Base-by-base conservation (phyloP, 805 yeast genomes). In the Spathaspora girioi region DNA sequence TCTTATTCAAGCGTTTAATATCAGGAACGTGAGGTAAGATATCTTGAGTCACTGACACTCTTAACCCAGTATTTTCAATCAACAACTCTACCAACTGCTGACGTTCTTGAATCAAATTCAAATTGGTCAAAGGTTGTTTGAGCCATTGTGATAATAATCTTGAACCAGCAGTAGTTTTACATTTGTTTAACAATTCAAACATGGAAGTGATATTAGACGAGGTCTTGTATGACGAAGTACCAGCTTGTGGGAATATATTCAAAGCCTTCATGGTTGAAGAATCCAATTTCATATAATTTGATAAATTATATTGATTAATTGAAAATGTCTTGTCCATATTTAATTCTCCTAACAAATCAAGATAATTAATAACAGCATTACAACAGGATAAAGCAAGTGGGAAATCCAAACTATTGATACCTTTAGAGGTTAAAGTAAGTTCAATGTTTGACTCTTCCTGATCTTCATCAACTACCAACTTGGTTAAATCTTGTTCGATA, bases 141-240 rank as follows among this genome's bases (percentile, higher is more conserved):
- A 94, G 76, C 99, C 99, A 94, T 62, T 90, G 97, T 14, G 94
- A 84, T 23, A 94, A 77, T 47, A 92, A 69, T 56, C 98, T 78
- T 1, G 93, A 75, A 7, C 99, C 99, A n/a, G 94, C 90, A 1
- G 83, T 78, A 3, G 96, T 86, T 60, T 88, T 90, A 73, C 98
- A 93, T 58, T 85, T 83, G 72, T 94, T 93, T 59, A 94, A 72
- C 43, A 94, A 75, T 23, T 96, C 97, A 64, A 81, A 92, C 42
- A 94, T 69, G 9, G 96, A 87, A 14, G 69, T 59, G 15, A 71
- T 57, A 20, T 63, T 55, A 2, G 71, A 60, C 19, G 63, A 65
- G 50, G 61, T 59, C 9, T 46, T 38, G 19, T 51, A 49, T 35
- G 40, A 11, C 14, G 52, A 46, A 50, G 68, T 61, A 38, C 58